Evolutionary conservation across 2,329 filamentous ascomycete genomes (phyloP).

Genomic region (Xylogone sp.): DNA sequence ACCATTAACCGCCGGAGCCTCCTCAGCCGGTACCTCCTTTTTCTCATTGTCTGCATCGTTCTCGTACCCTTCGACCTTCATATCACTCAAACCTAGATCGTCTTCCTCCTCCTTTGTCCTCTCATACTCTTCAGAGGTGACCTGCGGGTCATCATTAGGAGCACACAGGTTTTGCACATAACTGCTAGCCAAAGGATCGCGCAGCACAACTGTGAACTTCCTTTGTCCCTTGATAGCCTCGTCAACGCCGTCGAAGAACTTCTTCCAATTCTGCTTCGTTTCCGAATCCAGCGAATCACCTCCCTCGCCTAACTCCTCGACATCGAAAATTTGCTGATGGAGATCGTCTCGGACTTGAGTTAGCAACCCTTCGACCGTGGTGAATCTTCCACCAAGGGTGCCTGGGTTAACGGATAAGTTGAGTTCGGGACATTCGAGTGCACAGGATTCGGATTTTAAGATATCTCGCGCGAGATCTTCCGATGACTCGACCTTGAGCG

Average conservation of each 20-base stretch:
- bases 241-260: slow-evolving; percentile 76
- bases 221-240: slow-evolving; percentile 75
- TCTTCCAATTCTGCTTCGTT: slow-evolving; percentile 70
- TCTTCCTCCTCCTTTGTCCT: slow-evolving; percentile 92
- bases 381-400: slow-evolving; percentile 93
- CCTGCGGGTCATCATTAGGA: slow-evolving; percentile 70
- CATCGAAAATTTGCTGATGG: slow-evolving; percentile 80
- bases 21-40: neutral
- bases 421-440: slow-evolving; percentile 81
- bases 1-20: neutral
- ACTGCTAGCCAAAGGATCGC: slow-evolving; percentile 86
- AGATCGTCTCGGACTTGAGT: slow-evolving; percentile 91
- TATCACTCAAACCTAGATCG: slow-evolving; percentile 84
- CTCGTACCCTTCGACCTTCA: slow-evolving; percentile 88
- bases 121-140: slow-evolving; percentile 77
- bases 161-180: slow-evolving; percentile 91
- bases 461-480: slow-evolving; percentile 88
- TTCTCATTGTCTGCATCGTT: slow-evolving; percentile 38
- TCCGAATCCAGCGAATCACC: slow-evolving; percentile 72
- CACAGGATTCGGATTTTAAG: slow-evolving; percentile 92
- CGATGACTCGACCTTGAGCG: slow-evolving; percentile 62
- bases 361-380: slow-evolving; percentile 89
- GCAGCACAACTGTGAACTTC: slow-evolving; percentile 78
- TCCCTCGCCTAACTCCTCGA: slow-evolving; percentile 54
- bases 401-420: slow-evolving; percentile 85